phyloP scores from a whole-genome alignment of 129 eudicot genomes.

The Lonicera japonica region DNA sequence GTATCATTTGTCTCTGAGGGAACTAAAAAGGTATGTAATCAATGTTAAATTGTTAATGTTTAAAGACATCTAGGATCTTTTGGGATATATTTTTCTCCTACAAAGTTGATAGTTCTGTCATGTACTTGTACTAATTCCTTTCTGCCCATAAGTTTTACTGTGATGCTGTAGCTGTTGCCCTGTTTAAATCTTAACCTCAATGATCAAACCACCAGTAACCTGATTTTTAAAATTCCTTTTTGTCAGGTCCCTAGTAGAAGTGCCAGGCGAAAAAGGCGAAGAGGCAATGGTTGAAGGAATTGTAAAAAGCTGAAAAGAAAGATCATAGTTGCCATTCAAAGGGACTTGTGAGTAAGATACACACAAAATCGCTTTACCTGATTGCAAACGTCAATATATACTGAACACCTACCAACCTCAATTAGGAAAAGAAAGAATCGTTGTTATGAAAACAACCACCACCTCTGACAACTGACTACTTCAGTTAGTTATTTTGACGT shows the following conservation, averaged over 20 bases:
- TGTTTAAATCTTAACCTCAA: background rate
- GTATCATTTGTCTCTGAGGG: constrained; percentile 20
- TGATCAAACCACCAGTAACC: background rate
- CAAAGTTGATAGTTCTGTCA: background rate
- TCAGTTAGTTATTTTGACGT: too few species aligned
- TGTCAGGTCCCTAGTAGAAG: constrained; percentile 76
- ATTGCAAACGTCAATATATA: background rate
- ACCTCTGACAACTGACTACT: too few species aligned
- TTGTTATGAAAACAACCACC: too few species aligned
- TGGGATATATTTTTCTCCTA: background rate
- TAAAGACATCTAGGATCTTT: too few species aligned
- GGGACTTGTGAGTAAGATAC: constrained; percentile 31
- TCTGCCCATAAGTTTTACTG: too few species aligned
- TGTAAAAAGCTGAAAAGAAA: constrained; percentile 23
- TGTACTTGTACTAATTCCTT: background rate
- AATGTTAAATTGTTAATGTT: too few species aligned
- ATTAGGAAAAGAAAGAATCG: too few species aligned
- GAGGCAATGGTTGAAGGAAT: constrained; percentile 60
- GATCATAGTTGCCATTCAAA: constrained; percentile 29
- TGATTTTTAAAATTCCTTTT: background rate
- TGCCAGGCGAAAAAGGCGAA: constrained; percentile 69
- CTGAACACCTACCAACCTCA: background rate
- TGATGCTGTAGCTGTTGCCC: too few species aligned
- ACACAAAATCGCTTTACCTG: background rate
- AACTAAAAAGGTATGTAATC: constrained; percentile 50